phyloP scores from a whole-genome alignment of 345 rosid genomes.

The Punica granatum region DNA sequence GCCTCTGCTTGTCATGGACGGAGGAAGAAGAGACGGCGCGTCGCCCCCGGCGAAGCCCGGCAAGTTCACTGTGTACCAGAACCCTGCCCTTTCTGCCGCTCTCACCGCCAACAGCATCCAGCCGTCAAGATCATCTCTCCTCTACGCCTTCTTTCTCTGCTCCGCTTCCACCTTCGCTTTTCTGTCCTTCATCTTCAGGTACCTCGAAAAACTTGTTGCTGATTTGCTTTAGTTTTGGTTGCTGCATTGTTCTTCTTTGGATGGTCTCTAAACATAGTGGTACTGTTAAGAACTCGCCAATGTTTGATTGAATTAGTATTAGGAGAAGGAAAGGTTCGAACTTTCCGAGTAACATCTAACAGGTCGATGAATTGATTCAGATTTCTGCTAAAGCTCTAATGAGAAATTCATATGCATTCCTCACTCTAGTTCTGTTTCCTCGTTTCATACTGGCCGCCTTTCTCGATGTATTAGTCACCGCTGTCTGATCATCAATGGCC shows the following conservation, averaged over 20 bases:
- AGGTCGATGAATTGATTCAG: not conserved
- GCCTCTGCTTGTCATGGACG: too few relatives aligned
- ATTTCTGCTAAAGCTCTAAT: not conserved
- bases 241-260: too few relatives aligned
- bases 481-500: not conserved
- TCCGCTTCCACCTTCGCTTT: conserved; percentile 58
- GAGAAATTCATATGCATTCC: too few relatives aligned
- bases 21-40: conserved; percentile 17
- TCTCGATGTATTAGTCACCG: not conserved
- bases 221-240: too few relatives aligned
- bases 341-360: not conserved
- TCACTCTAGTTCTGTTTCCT: too few relatives aligned
- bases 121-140: conserved; percentile 57
- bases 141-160: conserved; percentile 45
- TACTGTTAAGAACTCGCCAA: too few relatives aligned
- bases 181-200: conserved; percentile 49
- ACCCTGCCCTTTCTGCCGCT: conserved; percentile 69
- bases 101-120: conserved; percentile 65
- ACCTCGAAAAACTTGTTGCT: not conserved
- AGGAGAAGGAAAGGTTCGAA: not conserved
- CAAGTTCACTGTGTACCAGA: conserved; percentile 77
- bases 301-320: too few relatives aligned
- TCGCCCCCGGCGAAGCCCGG: conserved; percentile 41
- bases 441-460: not conserved
- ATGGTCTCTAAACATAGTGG: too few relatives aligned